Evolutionary conservation across 306 rosid genomes (phyloP), one percentile per base, ranked within the genome.

Genomic region (Betula pendula): DNA sequence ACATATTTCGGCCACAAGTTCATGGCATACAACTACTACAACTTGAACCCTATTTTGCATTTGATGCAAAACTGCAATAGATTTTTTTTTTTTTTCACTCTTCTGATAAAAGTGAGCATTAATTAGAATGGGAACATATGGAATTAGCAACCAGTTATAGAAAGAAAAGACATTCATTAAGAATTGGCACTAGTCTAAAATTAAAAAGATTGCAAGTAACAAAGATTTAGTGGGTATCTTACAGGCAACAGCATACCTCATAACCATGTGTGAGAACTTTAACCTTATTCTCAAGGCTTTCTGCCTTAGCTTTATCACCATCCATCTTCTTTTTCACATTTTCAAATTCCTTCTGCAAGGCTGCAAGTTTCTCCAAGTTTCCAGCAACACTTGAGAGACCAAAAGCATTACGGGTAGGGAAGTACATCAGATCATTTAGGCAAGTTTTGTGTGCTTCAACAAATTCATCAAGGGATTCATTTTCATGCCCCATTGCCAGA

Each of bases 331-430:
- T 86, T 72, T 84, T 91, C 80, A 87, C 91, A 73, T 80, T 87
- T 68, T 91, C 98, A 86, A 84, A 88, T 81, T 94, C 97, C 85
- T 62, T 80, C 86, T 91, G 98, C 87, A 90, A 82, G 65, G 96
- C 98, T 8, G 93, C 94, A 75, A 94, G 84, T 84, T 94, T 94
- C 85, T 94, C 98, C 85, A 72, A 72, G 83, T 88, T 88, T 74
- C 96, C 97, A 68, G 98, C 98, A 73, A 94, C 92, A 51, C 97
- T 94, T 19, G 98, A 91, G 53, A 89, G 84, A 62, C 94, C 98
- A 82, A 86, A 94, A 15, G 97, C 97, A 81, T 81, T 85, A 45
- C 96, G 93, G 29, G 92, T 87, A 52, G 91, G 90, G 67, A 94
- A 91, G 84, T 86, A 94, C 89, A 88, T 94, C 76, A 94, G 94